phyloP scores from a whole-genome alignment of 495 filamentous ascomycete genomes.

The Talaromyces wortmannii region DNA sequence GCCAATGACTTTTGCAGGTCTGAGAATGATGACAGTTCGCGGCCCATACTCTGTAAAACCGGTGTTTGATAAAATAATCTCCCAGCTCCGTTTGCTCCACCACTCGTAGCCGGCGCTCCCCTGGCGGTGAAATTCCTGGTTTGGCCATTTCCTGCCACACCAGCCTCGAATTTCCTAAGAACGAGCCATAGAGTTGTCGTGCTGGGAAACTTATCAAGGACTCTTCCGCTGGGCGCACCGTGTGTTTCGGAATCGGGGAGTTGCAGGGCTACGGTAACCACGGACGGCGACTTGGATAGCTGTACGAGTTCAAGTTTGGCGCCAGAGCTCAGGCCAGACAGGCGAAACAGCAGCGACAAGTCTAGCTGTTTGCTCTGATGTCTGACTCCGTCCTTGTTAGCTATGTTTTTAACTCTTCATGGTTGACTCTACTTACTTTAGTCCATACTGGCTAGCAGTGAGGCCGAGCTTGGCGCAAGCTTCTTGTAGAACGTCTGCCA shows the following conservation, averaged over 20 bases:
- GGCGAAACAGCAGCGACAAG: constrained; percentile 75
- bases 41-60: constrained; percentile 70
- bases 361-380: constrained; percentile 79
- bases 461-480: constrained; percentile 75
- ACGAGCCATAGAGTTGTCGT: constrained; percentile 82
- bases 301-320: constrained; percentile 91
- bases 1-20: constrained; percentile 83
- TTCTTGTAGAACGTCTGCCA: constrained; percentile 79
- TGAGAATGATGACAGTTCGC: constrained; percentile 65
- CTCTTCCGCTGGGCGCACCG: constrained; percentile 48
- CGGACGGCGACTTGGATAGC: constrained; percentile 70
- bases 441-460: constrained; percentile 62
- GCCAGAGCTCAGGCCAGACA: constrained; percentile 76
- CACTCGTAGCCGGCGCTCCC: constrained; percentile 52
- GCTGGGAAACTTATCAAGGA: constrained; percentile 77
- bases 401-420: background rate
- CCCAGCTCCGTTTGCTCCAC: constrained; percentile 53
- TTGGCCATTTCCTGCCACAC: constrained; percentile 44
- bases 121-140: constrained; percentile 73
- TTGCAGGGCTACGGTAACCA: constrained; percentile 80
- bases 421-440: constrained; percentile 56
- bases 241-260: constrained; percentile 60
- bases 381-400: constrained; percentile 30
- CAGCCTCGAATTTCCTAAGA: constrained; percentile 78
- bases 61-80: constrained; percentile 83